Evolutionary conservation across 1,139 yeast species (phyloP), one percentile per base, ranked within the genome.

Genomic region (Hanseniaspora sp.): DNA sequence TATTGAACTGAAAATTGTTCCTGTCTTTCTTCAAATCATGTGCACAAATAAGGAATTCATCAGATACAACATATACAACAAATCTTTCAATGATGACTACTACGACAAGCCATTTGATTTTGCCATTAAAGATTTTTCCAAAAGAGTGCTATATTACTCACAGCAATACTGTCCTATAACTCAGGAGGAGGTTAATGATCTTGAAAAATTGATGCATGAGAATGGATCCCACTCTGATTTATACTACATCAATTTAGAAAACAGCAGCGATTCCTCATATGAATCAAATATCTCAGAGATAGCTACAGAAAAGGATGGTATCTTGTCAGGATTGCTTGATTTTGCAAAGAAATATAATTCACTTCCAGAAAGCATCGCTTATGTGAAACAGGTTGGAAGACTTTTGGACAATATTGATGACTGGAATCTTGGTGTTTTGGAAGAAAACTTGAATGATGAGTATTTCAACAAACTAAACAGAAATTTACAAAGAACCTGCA

Each of bases 61-160:
- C 63, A 65, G 76, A 57, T 82, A 66, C 65, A 83, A 83, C 65
- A 79, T 82, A 54, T 80, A 76, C 60, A 76, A 79, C 53, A 83
- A 83, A 66, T 75, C 86, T 1, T 71, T 70, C 35, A 78, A 78
- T 62, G 74, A 73, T 43, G 85, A 80, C 63, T 80, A 80, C 63
- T 67, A 64, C 40, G 74, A 74, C 55, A 70, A 71, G 58, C 74
- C 74, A 43, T 75, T 76, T 59, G 71, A 71, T 35, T 63, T 65
- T 15, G 80, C 87, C 6, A 74, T 82, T n/a, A 60, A 67, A 9
- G 88, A 83, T 67, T 83, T 83, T 62, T 73, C 80, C 47, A 69
- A 71, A 55, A 71, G 90, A 58, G 69, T 82, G n/a, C 67, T 71
- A 40, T 75, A 76, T 59, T 83, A 83, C 63, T 70, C 71, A 54